These are phyloP conservation scores for Dryas integrifolia DNA, from an alignment of 331 rosid species.

Conservation along the genomic window DNA sequence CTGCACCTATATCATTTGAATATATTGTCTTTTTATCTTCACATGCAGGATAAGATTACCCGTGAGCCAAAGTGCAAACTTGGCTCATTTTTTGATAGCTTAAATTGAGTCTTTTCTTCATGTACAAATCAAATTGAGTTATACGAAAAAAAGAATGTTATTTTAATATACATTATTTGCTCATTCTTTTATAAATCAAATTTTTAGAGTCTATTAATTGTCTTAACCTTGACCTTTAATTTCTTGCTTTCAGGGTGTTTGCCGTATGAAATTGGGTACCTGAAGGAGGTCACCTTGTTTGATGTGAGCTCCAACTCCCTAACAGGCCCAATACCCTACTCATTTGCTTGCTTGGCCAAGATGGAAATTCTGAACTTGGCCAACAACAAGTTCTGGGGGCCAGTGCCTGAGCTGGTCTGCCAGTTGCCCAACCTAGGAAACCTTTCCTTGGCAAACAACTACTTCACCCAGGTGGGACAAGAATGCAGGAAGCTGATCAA, in stretches of 20 bases:
- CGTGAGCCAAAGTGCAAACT: no score
- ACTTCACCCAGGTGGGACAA: slow-evolving; percentile 57
- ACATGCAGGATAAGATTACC: no score
- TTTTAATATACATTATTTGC: no score
- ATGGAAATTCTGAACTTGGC: slow-evolving; percentile 44
- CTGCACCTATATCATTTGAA: no score
- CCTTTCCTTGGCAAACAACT: slow-evolving; percentile 47
- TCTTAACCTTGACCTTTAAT: no score
- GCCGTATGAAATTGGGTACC: slow-evolving; percentile 61
- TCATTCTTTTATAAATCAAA: no score
- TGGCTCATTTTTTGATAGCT: no score
- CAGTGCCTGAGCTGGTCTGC: slow-evolving; percentile 65
- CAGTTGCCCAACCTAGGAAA: slow-evolving; percentile 36
- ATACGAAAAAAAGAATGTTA: no score
- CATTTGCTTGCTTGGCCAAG: slow-evolving; percentile 55
- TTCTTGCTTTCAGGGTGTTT: slow-evolving; percentile 37
- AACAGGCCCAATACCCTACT: slow-evolving; percentile 68
- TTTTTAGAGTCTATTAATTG: no score
- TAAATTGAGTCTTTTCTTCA: no score
- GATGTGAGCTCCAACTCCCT: slow-evolving; percentile 51
- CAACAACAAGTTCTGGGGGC: slow-evolving; percentile 45
- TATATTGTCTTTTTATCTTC: no score
- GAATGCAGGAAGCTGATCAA: slow-evolving; percentile 48
- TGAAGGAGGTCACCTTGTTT: slow-evolving; percentile 45
- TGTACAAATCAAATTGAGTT: no score